Evolutionary conservation across 441 rosid genomes (phyloP).

Genomic region (Eutrema salsugineum): DNA sequence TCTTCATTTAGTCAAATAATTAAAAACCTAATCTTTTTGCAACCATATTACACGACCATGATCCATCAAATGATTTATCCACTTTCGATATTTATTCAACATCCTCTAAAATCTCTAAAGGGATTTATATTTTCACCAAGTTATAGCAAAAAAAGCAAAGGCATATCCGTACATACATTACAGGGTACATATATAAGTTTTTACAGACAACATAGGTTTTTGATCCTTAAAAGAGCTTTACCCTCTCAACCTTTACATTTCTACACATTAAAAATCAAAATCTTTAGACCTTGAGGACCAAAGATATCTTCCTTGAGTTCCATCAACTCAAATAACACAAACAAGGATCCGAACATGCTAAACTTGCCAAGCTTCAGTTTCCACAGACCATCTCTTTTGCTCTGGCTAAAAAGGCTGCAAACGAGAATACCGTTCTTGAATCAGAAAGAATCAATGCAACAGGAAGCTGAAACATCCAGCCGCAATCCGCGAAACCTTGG

Average conservation of each 20-base stretch:
- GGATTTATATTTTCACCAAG: not conserved
- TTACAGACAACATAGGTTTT: not conserved
- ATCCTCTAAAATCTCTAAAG: not conserved
- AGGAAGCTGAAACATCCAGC: slow-evolving; percentile 9
- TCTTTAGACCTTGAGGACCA: slow-evolving; percentile 10
- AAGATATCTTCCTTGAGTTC: not conserved
- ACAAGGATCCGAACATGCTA: not conserved
- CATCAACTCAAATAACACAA: slow-evolving; percentile 9
- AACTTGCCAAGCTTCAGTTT: not conserved
- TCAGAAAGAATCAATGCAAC: slow-evolving; percentile 15
- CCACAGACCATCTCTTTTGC: slow-evolving; percentile 16
- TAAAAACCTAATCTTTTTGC: not conserved
- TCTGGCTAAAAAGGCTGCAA: slow-evolving; percentile 1
- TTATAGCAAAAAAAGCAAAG: not conserved
- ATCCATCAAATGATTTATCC: not conserved
- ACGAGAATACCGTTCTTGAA: not conserved
- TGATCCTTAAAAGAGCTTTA: not conserved
- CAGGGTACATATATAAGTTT: not conserved
- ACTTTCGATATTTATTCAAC: too few relatives aligned
- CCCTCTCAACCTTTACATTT: slow-evolving; percentile 6
- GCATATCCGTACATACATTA: not conserved
- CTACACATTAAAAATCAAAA: not conserved
- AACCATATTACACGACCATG: too few relatives aligned
- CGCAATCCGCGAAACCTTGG: not conserved
- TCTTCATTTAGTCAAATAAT: too few relatives aligned